Conservation (phyloP, 116 monocot genomes). For the Posidonia oceanica region DNA sequence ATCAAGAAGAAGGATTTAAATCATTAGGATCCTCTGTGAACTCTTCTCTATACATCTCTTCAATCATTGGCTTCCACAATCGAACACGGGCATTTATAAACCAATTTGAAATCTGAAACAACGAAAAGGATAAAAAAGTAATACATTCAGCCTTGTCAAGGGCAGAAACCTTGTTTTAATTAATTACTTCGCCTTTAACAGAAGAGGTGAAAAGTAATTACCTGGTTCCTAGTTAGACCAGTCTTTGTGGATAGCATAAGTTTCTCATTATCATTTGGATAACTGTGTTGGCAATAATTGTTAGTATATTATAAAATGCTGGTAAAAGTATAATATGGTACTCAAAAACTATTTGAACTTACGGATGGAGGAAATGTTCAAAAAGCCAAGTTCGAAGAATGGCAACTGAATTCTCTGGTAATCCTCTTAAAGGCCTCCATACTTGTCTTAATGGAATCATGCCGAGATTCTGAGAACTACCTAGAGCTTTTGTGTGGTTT, state of each 20-base stretch:
- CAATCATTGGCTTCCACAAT: slow-evolving; percentile 30
- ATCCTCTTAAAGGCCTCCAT: slow-evolving; percentile 28
- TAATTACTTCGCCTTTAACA: too few species aligned
- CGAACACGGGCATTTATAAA: slow-evolving; percentile 28
- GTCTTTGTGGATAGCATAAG: slow-evolving; percentile 71
- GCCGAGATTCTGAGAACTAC: slow-evolving; percentile 18
- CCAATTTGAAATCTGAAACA: slow-evolving; percentile 23
- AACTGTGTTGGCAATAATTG: slow-evolving; percentile 24
- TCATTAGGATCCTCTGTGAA: slow-evolving; percentile 8
- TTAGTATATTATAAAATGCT: neutral
- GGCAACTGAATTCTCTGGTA: slow-evolving; percentile 28
- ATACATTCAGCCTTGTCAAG: neutral
- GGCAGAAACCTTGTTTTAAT: neutral
- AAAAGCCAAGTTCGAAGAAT: slow-evolving; percentile 37
- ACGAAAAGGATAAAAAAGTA: neutral
- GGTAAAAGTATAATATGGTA: neutral
- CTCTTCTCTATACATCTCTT: slow-evolving; percentile 27
- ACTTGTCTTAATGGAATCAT: slow-evolving; percentile 16
- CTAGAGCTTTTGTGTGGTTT: slow-evolving; percentile 16
- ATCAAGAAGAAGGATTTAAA: neutral
- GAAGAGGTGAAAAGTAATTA: slow-evolving; percentile 4
- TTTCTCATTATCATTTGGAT: slow-evolving; percentile 83
- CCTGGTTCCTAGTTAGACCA: slow-evolving; percentile 71
- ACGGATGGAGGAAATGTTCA: slow-evolving; percentile 38
- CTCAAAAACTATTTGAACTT: neutral